Evolutionary conservation across 345 rosid genomes (phyloP), one percentile per base, ranked within the genome.

Genomic region (Moringa oleifera): DNA sequence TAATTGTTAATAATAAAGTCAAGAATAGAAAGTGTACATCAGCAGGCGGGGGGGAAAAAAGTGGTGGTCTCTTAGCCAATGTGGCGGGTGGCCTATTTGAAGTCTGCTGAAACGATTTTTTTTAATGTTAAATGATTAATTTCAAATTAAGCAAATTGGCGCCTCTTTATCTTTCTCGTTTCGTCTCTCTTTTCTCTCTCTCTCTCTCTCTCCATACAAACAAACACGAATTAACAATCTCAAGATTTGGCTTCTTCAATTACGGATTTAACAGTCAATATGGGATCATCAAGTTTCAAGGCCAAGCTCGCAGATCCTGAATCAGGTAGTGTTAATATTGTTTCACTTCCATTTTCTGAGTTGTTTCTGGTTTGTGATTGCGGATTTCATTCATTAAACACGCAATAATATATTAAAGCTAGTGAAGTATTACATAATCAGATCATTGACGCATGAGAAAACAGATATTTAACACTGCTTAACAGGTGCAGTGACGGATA

Each of bases 381-480:
- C 36, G 45, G 45, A 55, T 23, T 21, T 46, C 11, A 4, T 23
- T 31, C 31, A 37, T 19, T 18, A 23, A 23, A 41, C 18, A 54
- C 21, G 25, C 16, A 23, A 31, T 46, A 25, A 55, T 55, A 25
- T 47, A 50, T 51, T 63, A 3, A 50, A 25, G n/a, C 33, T 45
- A 18, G 21, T 58, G 5, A 25, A 37, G 21, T 37, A 50, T 55
- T n/a, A 41, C 53, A 67, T 18, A 10, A n/a, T 23, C 33, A 8
- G 33, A 28, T 3, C 33, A 28, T 62, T 23, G 10, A 20, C 25
- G 6, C 20, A 19, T 51, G 20, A 45, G 55, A 65, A 71, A 66
- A 55, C 56, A 59, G 65, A 70, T n/a, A 18, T n/a, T 41, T 69
- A 28, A 28, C 3, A 28, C 8, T 28, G 8, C 51, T 58, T 47